These are phyloP conservation scores for Metschnikowia matae DNA, from an alignment of 805 yeast species.

Conservation along the genomic window DNA sequence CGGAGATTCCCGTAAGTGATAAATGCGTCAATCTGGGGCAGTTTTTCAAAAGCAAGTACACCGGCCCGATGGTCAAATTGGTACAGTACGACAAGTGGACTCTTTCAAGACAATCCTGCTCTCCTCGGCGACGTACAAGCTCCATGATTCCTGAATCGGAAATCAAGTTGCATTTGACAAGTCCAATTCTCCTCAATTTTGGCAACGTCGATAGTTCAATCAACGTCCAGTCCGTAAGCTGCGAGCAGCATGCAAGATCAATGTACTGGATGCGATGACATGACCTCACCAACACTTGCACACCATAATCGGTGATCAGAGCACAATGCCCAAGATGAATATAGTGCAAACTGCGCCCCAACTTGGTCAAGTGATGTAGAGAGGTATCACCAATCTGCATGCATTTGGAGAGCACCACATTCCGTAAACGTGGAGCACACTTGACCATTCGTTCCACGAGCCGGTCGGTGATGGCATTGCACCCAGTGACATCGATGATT, in stretches of 20 bases:
- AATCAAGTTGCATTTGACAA: constrained; percentile 85
- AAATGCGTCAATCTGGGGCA: constrained; percentile 88
- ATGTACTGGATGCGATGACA: constrained; percentile 88
- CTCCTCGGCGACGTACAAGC: constrained; percentile 62
- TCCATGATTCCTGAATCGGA: constrained; percentile 78
- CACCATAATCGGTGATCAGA: constrained; percentile 86
- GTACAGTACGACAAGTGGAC: constrained; percentile 92
- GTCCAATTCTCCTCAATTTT: constrained; percentile 81
- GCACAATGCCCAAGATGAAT: constrained; percentile 93
- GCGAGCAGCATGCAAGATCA: constrained; percentile 91
- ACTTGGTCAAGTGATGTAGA: constrained; percentile 60
- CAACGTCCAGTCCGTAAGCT: constrained; percentile 79
- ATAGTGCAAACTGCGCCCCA: constrained; percentile 80
- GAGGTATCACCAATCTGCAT: constrained; percentile 79
- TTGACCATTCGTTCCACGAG: constrained; percentile 67
- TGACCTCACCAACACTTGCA: constrained; percentile 62
- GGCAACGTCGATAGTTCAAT: constrained; percentile 73
- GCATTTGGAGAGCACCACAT: constrained; percentile 88
- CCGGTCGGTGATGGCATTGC: constrained; percentile 75
- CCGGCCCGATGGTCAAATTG: constrained; percentile 72
- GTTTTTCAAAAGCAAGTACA: constrained; percentile 64
- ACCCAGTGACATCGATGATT: constrained; percentile 79
- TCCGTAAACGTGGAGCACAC: constrained; percentile 81
- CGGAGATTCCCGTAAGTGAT: constrained; percentile 85
- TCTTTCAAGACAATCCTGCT: constrained; percentile 81